A percentile compares a stretch with the other conserved stretches of the same genome.
Evolutionary conservation across 2,329 filamentous ascomycete species (phyloP).

Genomic region (Furcasterigmium sp.): DNA sequence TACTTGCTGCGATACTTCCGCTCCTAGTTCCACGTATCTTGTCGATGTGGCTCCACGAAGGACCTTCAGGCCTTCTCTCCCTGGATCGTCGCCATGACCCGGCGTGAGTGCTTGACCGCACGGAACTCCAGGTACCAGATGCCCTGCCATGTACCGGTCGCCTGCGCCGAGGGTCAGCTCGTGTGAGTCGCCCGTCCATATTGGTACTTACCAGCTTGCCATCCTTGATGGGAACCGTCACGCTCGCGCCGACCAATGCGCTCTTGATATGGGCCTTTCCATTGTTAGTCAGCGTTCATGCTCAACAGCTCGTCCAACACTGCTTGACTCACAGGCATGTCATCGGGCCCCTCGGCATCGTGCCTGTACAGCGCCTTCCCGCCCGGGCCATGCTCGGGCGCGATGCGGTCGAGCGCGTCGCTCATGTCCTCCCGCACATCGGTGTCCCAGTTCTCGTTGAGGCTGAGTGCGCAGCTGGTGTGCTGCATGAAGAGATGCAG

Average conservation of each 20-base stretch:
- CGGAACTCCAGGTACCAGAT: conserved; percentile 96
- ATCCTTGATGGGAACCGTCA: conserved; percentile 86
- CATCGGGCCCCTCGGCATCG: conserved; percentile 80
- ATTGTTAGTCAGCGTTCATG: conserved; percentile 2
- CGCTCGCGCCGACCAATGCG: conserved; percentile 79
- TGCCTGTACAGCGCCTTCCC: conserved; percentile 77
- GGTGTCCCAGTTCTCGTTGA: conserved; percentile 87
- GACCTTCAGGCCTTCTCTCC: conserved; percentile 59
- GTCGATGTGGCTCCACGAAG: no score
- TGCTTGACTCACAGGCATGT: conserved; percentile 69
- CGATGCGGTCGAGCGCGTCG: conserved; percentile 86
- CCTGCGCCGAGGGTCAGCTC: conserved; percentile 26
- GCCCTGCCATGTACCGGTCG: conserved; percentile 71
- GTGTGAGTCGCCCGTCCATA: background rate
- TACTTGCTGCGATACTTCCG: no score
- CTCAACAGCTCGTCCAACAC: background rate
- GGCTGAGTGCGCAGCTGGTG: conserved; percentile 80
- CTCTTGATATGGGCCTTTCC: conserved; percentile 84
- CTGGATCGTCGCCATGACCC: conserved; percentile 89
- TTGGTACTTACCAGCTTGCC: conserved; percentile 59
- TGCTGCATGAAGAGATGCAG: conserved; percentile 93
- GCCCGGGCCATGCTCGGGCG: conserved; percentile 68
- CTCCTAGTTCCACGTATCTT: no score
- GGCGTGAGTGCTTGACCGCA: conserved; percentile 67
- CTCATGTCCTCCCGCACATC: conserved; percentile 93